Evolutionary conservation across 495 filamentous ascomycete genomes (phyloP), one percentile per base, ranked within the genome.

Genomic region (Lasiosphaeria ovina): DNA sequence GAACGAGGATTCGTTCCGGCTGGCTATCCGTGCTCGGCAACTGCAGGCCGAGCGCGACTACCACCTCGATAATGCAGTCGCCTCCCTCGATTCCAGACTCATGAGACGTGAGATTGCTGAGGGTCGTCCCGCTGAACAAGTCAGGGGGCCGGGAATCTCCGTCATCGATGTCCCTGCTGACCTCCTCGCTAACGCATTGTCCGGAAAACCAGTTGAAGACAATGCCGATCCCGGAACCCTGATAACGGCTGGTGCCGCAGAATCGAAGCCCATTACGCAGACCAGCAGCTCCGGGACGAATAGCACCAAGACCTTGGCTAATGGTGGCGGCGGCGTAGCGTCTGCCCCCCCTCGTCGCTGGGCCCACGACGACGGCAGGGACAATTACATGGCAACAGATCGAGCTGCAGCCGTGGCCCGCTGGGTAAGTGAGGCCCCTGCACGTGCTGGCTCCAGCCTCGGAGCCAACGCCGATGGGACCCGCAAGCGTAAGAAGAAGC

Each of bases 301-400:
- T 3, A 32, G 51, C 33, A 54, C 31, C 12, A 33, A 16, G 6
- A 16, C 51, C 12, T 40, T 6, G 4, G 14, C 35, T 24, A 33
- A 7, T 16, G 36, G n/a, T 3, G 12, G 17, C 16, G 36, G 14
- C 35, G 44, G 35, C 38, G 32, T 3, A 9, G 12, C 2, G 6
- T 11, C 55, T 35, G 17, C 42, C 17, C 6, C 57, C 40, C 17
- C 59, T 36, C 60, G 54, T 40, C 57, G 85, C 6, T 87, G 87
- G 85, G 83, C 85, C 10, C 79, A 83, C 54, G 83, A 85, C 45
- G 84, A 86, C 59, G 84, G 80, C 4, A 83, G 80, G 67, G 88
- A 90, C 60, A 89, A 88, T 68, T 83, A 85, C 0, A 84, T 89
- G 62, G 77, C 80, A 4, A 89, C 86, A 6, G 87, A 89, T 55